phyloP scores from a whole-genome alignment of 2,329 filamentous ascomycete genomes.

The Sporothrix variecibatus region DNA sequence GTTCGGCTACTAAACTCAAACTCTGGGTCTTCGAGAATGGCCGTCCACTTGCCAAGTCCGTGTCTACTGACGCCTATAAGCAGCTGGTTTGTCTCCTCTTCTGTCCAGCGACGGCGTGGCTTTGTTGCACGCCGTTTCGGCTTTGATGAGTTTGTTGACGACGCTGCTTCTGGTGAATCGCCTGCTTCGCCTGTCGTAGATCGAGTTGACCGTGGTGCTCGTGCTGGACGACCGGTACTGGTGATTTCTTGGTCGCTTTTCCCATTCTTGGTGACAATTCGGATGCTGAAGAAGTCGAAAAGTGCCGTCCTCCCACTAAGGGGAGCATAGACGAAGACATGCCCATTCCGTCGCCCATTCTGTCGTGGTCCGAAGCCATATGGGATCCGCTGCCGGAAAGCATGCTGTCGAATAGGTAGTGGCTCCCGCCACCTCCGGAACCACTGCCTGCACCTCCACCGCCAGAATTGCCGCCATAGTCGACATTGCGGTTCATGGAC shows the following conservation, averaged over 20 bases:
- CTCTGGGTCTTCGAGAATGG: constrained; percentile 61
- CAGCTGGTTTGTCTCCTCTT: constrained; percentile 64
- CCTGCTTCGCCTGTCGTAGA: constrained; percentile 15
- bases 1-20: constrained; percentile 64
- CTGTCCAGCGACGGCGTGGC: constrained; percentile 63
- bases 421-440: background rate
- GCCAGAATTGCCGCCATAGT: constrained; percentile 40
- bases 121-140: constrained; percentile 58
- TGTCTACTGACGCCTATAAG: constrained; percentile 62
- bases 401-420: constrained; percentile 20
- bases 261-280: constrained; percentile 5
- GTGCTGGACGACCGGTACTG: constrained; percentile 20
- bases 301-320: constrained; percentile 4
- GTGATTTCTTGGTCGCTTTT: constrained; percentile 32
- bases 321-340: background rate
- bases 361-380: constrained; percentile 32
- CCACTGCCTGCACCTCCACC: background rate
- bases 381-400: constrained; percentile 29
- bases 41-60: constrained; percentile 67
- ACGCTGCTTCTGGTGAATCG: constrained; percentile 27
- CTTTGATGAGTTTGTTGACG: constrained; percentile 37
- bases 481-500: constrained; percentile 45
- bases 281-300: constrained; percentile 6
- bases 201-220: constrained; percentile 20
- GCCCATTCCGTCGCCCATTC: constrained; percentile 28